phyloP scores from a whole-genome alignment of 257 asterid genomes.

The Solanum microdontum region DNA sequence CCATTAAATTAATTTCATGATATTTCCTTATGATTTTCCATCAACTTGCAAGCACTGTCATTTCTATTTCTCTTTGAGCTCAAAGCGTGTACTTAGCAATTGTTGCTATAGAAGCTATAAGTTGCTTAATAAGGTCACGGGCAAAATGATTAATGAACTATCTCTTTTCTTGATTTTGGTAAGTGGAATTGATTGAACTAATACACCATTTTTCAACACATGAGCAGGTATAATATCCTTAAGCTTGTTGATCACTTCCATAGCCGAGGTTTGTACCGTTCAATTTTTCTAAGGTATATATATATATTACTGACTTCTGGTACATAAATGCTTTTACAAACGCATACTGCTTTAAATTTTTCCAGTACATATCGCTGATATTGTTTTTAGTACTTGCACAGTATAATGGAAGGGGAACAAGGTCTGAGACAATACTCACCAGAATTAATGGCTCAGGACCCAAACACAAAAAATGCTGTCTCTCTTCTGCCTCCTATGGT shows the following conservation, averaged over 20 bases:
- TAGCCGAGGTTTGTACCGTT: conserved; percentile 71
- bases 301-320: neutral
- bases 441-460: conserved; percentile 64
- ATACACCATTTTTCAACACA: neutral
- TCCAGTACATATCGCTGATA: neutral
- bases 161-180: neutral
- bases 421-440: conserved; percentile 66
- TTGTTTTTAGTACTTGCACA: conserved; percentile 12
- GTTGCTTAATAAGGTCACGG: neutral
- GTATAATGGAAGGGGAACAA: conserved; percentile 98
- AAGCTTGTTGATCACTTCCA: conserved; percentile 73
- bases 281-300: conserved; percentile 68
- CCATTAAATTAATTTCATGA: neutral
- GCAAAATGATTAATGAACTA: neutral
- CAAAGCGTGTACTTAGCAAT: neutral
- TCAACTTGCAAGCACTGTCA: neutral
- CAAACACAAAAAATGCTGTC: conserved; percentile 41
- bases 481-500: conserved; percentile 63
- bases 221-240: conserved; percentile 66
- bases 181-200: neutral
- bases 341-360: neutral
- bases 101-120: neutral
- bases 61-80: neutral
- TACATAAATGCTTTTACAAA: neutral
- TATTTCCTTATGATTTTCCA: neutral